Evolutionary conservation across 805 yeast species (phyloP).

Genomic region (Monosporozyma siamensis): DNA sequence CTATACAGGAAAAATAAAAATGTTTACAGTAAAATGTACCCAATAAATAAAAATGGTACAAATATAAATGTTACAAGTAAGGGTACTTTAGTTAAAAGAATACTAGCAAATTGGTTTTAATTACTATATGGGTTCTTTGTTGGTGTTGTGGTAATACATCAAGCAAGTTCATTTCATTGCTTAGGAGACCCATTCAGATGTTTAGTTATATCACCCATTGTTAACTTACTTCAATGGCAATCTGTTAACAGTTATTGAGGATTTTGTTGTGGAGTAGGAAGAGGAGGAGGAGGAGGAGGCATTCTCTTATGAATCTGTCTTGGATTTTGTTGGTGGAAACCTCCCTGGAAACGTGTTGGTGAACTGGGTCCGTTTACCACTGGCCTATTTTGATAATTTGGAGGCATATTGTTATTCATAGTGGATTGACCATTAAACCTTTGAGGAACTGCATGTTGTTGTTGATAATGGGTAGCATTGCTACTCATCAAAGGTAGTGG

Average conservation of each 20-base stretch:
- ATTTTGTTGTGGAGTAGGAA: background rate
- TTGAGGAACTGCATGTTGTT: background rate
- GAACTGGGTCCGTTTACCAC: background rate
- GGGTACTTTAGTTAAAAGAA: background rate
- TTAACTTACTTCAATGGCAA: background rate
- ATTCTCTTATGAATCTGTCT: background rate
- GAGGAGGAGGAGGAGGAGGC: background rate
- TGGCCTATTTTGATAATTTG: background rate
- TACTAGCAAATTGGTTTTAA: too few species aligned
- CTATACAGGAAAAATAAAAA: too few species aligned
- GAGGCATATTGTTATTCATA: background rate
- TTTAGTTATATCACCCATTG: background rate
- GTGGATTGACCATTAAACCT: background rate
- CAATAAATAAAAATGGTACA: too few species aligned
- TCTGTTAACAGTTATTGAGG: background rate
- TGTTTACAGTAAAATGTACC: too few species aligned
- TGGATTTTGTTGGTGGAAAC: background rate
- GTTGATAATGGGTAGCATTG: background rate
- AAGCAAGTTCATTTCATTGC: conserved; percentile 27
- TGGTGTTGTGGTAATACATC: conserved; percentile 22
- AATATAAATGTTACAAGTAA: background rate
- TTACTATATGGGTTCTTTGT: background rate
- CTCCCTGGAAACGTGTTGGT: background rate
- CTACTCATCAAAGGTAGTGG: background rate
- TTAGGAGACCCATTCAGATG: conserved; percentile 10